Percentiles rank a stretch among this genome's conserved stretches.
Conservation (phyloP, 371 early-diverging fungal genomes). For the Batkoa obscura region DNA sequence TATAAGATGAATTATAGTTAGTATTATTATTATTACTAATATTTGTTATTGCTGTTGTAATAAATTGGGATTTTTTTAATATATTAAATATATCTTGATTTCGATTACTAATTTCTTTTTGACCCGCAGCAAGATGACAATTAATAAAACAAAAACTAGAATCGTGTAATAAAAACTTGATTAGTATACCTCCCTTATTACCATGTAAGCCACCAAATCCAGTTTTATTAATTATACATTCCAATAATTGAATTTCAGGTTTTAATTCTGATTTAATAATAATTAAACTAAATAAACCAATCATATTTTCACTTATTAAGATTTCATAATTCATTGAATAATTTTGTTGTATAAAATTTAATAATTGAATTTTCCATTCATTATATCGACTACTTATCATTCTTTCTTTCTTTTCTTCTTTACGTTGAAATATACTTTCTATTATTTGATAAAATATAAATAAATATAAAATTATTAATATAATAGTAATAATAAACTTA, state of each 20-base stretch:
- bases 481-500: constrained; percentile 12
- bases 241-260: constrained; percentile 13
- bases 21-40: too few relatives aligned
- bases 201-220: constrained; percentile 71
- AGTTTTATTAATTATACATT: constrained; percentile 46
- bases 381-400: constrained; percentile 34
- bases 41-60: constrained; percentile 9
- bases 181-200: constrained; percentile 81
- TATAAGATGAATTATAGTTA: too few relatives aligned
- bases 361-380: constrained; percentile 48
- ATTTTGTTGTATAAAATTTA: constrained; percentile 23
- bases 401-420: constrained; percentile 30
- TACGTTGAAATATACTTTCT: too few relatives aligned
- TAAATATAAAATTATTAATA: constrained; percentile 26
- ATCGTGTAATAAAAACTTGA: constrained; percentile 50
- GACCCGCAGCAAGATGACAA: constrained; percentile 72
- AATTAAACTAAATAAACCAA: constrained; percentile 60
- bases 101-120: constrained; percentile 40
- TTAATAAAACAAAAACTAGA: constrained; percentile 67
- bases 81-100: constrained; percentile 57
- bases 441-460: too few relatives aligned
- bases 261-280: constrained; percentile 28
- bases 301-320: constrained; percentile 43
- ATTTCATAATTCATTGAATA: constrained; percentile 28
- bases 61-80: constrained; percentile 35